Evolutionary conservation across 352 stramenopile species (phyloP), one percentile per base, ranked within the genome.

Genomic region (Phytophthora chlamydospora): DNA sequence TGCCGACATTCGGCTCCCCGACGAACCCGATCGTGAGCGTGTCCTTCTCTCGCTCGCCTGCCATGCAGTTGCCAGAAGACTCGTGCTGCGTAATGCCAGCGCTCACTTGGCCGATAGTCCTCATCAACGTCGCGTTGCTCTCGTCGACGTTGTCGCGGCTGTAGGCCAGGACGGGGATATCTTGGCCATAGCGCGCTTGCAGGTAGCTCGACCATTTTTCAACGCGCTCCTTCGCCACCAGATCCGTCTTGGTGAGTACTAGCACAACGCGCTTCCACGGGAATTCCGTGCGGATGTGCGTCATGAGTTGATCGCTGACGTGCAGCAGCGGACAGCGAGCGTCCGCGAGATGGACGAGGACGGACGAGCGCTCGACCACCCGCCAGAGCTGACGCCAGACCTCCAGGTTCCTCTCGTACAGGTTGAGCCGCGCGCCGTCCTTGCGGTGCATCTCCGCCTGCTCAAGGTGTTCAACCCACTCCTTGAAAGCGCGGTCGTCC

Each of bases 221-320:
- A 5, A 98, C 96, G 16, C 77, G 77, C 6, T 76, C 69, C 2
- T 55, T 44, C n/a, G 58, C 55, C 33, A 99, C 96, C 16, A 99
- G 85, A 71, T 99, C 98, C 39, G 98, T 97, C 75, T 99, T 99
- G 55, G 99, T 99, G n/a, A 99, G 63, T n/a, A 99, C 96, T 5
- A 99, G 70, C 17, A 99, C 79, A 50, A 99, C 78, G 10, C 87
- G 76, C 73, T 99, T 99, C 63, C 62, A 68, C 12, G 78, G 77
- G 12, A 74, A 71, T 0, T 74, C 51, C 4, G 43, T 54, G 4
- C 51, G 59, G 41, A 91, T 74, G 52, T 91, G 62, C n/a, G 46
- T 64, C 47, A 91, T 71, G 34, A 94, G 53, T 31, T 66, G 79
- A 40, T 92, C 79, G 32, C 85, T 92, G 10, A 94, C 53, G 53